Evolutionary conservation across 768 basidiomycete species (phyloP).

Genomic region (Suillus weaverae): DNA sequence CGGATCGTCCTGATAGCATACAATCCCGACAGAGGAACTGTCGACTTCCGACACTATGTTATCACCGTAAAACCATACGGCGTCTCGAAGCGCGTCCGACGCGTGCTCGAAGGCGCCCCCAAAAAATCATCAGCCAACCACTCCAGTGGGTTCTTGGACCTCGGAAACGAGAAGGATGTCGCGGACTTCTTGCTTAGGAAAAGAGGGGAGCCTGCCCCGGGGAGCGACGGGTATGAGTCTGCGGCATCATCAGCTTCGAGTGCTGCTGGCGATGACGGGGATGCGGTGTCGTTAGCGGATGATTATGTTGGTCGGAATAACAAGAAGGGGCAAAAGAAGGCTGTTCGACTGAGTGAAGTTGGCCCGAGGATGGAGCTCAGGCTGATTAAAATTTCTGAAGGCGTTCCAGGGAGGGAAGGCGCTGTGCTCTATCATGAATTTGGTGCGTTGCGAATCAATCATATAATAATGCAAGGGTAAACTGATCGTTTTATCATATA

Average conservation of each 20-base stretch:
- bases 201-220: constrained; percentile 57
- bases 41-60: constrained; percentile 92
- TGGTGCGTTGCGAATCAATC: constrained; percentile 50
- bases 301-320: constrained; percentile 97
- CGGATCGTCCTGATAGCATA: constrained; percentile 93
- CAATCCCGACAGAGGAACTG: constrained; percentile 78
- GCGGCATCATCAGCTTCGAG: constrained; percentile 82
- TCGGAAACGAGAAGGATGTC: constrained; percentile 90
- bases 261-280: constrained; percentile 80
- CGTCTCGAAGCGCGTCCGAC: constrained; percentile 87
- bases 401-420: constrained; percentile 91
- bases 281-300: constrained; percentile 79
- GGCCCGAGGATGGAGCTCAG: constrained; percentile 94
- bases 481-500: constrained; percentile 31
- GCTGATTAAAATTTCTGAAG: constrained; percentile 92
- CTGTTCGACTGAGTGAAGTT: constrained; percentile 89
- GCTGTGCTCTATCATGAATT: constrained; percentile 93
- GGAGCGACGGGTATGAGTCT: constrained; percentile 68
- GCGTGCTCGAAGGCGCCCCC: constrained; percentile 68
- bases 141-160: constrained; percentile 58
- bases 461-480: constrained; percentile 6
- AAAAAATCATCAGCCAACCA: constrained; percentile 27
- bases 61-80: constrained; percentile 96
- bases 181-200: constrained; percentile 89
- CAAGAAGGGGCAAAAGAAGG: constrained; percentile 85